phyloP scores from a whole-genome alignment of 495 filamentous ascomycete species.

The Penicillium pancosmium region DNA sequence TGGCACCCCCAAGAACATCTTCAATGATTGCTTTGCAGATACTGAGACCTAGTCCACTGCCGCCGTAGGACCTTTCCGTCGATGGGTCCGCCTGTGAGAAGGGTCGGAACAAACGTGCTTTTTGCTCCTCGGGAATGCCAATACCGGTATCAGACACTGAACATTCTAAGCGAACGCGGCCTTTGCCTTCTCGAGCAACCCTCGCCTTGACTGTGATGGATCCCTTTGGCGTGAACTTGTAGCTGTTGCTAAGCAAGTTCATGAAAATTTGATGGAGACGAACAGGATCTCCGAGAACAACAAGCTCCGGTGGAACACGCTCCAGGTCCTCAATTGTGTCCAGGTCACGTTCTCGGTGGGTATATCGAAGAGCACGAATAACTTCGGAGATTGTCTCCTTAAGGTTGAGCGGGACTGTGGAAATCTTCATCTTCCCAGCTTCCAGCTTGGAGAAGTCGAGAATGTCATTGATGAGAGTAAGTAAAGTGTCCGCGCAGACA shows the following conservation, averaged over 20 bases:
- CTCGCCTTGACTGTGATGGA: slow-evolving; percentile 77
- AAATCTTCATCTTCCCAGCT: slow-evolving; percentile 93
- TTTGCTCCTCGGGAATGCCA: slow-evolving; percentile 79
- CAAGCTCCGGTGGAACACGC: slow-evolving; percentile 63
- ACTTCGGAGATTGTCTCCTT: slow-evolving; percentile 87
- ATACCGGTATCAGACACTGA: slow-evolving; percentile 92
- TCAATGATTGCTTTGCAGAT: slow-evolving; percentile 96
- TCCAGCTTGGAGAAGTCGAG: slow-evolving; percentile 93
- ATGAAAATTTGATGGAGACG: slow-evolving; percentile 91
- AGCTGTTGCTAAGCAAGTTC: slow-evolving; percentile 89
- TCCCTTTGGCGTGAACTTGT: slow-evolving; percentile 90
- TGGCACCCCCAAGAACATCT: slow-evolving; percentile 82
- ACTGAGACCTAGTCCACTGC: slow-evolving; percentile 85
- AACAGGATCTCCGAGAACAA: slow-evolving; percentile 90
- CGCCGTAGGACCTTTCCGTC: slow-evolving; percentile 85
- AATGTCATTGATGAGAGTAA: slow-evolving; percentile 96
- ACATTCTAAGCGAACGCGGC: slow-evolving; percentile 73
- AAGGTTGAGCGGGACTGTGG: slow-evolving; percentile 80
- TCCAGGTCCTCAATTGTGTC: slow-evolving; percentile 72
- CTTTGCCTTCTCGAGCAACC: slow-evolving; percentile 68
- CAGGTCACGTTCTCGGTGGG: slow-evolving; percentile 76
- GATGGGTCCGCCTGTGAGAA: slow-evolving; percentile 90
- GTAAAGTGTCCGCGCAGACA: slow-evolving; percentile 83
- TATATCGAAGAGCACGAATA: slow-evolving; percentile 81
- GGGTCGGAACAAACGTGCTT: slow-evolving; percentile 82